phyloP scores from a whole-genome alignment of 2,329 filamentous ascomycete genomes.

The Cylindrodendrum hubeiense region DNA sequence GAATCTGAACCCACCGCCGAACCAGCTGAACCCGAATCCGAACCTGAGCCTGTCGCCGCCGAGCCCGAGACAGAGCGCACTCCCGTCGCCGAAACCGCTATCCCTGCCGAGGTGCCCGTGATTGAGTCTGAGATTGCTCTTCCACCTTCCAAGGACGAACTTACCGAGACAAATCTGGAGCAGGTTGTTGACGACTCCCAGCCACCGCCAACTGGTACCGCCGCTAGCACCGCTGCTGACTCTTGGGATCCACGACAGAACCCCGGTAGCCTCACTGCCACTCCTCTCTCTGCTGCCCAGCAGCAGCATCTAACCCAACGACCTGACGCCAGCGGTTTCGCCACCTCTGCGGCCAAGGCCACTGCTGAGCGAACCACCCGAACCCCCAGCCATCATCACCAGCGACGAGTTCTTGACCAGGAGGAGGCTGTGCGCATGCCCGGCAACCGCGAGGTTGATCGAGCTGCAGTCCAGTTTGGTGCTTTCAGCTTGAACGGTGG shows the following conservation, averaged over 20 bases:
- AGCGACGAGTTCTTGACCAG: slow-evolving; percentile 90
- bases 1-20: slow-evolving; percentile 55
- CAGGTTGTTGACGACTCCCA: slow-evolving; percentile 86
- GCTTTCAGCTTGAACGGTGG: slow-evolving; percentile 90
- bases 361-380: slow-evolving; percentile 73
- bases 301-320: slow-evolving; percentile 70
- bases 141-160: slow-evolving; percentile 80
- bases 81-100: slow-evolving; percentile 49
- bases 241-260: slow-evolving; percentile 80
- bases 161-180: slow-evolving; percentile 93
- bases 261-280: slow-evolving; percentile 71
- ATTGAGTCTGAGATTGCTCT: slow-evolving; percentile 61
- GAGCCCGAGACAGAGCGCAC: slow-evolving; percentile 51
- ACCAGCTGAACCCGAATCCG: slow-evolving; percentile 49
- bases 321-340: slow-evolving; percentile 74
- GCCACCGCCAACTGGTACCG: slow-evolving; percentile 83
- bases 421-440: slow-evolving; percentile 99
- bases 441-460: slow-evolving; percentile 93
- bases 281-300: slow-evolving; percentile 74
- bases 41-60: slow-evolving; percentile 51
- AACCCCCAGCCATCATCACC: slow-evolving; percentile 75
- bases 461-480: slow-evolving; percentile 94
- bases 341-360: slow-evolving; percentile 85
- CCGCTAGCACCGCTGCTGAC: slow-evolving; percentile 89
- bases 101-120: slow-evolving; percentile 37